Percentiles rank a stretch among this genome's conserved stretches.
These are phyloP conservation scores for Magnolia changhungtana DNA, from an alignment of 164 flowering plant species.

Conservation along the genomic window DNA sequence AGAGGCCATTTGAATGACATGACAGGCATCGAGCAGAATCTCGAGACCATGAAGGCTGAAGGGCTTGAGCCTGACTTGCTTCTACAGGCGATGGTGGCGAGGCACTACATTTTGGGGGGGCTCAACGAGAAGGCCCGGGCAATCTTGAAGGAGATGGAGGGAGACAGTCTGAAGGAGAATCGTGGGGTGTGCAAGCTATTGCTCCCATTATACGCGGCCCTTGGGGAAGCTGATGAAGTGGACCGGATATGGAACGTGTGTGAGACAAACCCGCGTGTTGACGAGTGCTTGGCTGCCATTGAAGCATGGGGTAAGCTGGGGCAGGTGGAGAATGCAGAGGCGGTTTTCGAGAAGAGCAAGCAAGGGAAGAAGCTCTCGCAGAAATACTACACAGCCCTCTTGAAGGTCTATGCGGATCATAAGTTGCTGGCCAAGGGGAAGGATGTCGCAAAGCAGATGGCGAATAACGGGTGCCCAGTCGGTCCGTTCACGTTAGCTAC, in stretches of 20 bases:
- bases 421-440: constrained; percentile 67
- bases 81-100: constrained; percentile 39
- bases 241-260: constrained; percentile 61
- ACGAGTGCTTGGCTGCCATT: constrained; percentile 59
- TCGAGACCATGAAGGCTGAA: constrained; percentile 78
- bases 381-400: constrained; percentile 38
- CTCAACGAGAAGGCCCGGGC: constrained; percentile 65
- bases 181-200: constrained; percentile 38
- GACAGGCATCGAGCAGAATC: constrained; percentile 68
- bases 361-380: constrained; percentile 35
- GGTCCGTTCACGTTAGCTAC: constrained; percentile 78
- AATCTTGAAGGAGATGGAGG: constrained; percentile 74
- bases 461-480: constrained; percentile 39
- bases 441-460: constrained; percentile 65
- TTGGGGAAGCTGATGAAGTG: constrained; percentile 69
- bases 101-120: constrained; percentile 50
- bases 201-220: constrained; percentile 64
- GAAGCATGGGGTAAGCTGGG: constrained; percentile 81
- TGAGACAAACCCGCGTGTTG: constrained; percentile 34
- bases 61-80: constrained; percentile 47
- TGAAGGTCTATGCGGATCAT: constrained; percentile 59
- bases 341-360: constrained; percentile 43
- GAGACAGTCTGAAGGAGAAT: constrained; percentile 32
- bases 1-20: constrained; percentile 70
- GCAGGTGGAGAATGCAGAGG: constrained; percentile 68